A percentile compares a stretch with the other conserved stretches of the same genome.
phyloP scores from a whole-genome alignment of 805 yeast species.

The Komagataella mondaviorum region DNA sequence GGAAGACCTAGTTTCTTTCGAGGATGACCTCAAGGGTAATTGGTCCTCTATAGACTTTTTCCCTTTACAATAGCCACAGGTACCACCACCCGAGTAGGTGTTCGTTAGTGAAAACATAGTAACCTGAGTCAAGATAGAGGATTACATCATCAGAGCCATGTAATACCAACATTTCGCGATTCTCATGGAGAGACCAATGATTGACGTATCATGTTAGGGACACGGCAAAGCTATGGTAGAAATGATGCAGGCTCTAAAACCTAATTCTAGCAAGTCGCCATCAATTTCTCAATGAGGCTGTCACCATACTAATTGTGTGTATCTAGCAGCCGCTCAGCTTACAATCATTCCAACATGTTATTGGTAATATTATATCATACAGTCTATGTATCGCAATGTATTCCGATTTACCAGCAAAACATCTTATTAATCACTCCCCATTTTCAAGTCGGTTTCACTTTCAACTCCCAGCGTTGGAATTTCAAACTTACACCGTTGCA shows the following conservation, averaged over 20 bases:
- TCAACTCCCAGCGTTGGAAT: not conserved
- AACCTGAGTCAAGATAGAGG: not conserved
- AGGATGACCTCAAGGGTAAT: constrained; percentile 22
- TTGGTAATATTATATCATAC: not conserved
- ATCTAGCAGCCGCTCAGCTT: not conserved
- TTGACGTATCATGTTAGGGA: not conserved
- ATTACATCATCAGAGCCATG: not conserved
- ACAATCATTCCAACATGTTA: not conserved
- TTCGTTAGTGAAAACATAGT: not conserved
- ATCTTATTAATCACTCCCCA: not conserved
- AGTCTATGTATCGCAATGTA: not conserved
- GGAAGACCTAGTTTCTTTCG: not conserved
- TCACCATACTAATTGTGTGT: not conserved
- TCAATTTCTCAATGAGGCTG: no score
- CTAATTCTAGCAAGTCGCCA: no score
- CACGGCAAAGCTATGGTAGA: not conserved
- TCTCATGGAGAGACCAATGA: not conserved
- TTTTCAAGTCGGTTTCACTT: not conserved
- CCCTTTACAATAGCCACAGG: constrained; percentile 71
- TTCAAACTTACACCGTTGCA: constrained; percentile 46
- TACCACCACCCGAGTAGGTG: constrained; percentile 15
- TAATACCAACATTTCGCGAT: not conserved
- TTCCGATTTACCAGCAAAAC: not conserved
- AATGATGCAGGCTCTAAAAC: not conserved
- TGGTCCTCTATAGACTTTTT: constrained; percentile 16